Evolutionary conservation across 805 yeast species (phyloP).

Genomic region (Candida succiphila): DNA sequence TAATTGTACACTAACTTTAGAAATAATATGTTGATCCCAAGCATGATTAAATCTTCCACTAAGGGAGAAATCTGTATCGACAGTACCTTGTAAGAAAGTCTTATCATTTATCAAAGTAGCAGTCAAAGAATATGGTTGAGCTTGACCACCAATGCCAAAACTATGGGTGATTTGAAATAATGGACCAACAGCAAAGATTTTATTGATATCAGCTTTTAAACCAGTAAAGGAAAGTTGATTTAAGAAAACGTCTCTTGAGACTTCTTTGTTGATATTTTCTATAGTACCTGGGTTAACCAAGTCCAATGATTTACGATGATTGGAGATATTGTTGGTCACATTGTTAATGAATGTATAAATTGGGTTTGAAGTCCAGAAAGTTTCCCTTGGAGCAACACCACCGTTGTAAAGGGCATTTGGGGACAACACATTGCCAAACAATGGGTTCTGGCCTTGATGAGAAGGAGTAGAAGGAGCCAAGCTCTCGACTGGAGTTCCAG

Average conservation of each 20-base stretch:
- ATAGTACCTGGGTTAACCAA: slow-evolving; percentile 89
- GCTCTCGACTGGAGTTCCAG: no score
- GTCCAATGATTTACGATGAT: slow-evolving; percentile 74
- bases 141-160: slow-evolving; percentile 76
- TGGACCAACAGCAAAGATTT: slow-evolving; percentile 84
- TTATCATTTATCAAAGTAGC: slow-evolving; percentile 84
- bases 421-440: no score
- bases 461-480: no score
- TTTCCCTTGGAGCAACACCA: slow-evolving; percentile 37
- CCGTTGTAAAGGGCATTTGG: no score
- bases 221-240: slow-evolving; percentile 90
- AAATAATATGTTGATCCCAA: slow-evolving; percentile 69
- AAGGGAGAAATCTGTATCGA: slow-evolving; percentile 79
- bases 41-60: slow-evolving; percentile 87
- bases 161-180: slow-evolving; percentile 96
- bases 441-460: no score
- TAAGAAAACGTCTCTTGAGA: slow-evolving; percentile 84
- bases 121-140: slow-evolving; percentile 87
- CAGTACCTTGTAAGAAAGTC: slow-evolving; percentile 80
- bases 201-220: slow-evolving; percentile 90
- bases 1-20: slow-evolving; percentile 82
- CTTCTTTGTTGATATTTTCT: slow-evolving; percentile 91
- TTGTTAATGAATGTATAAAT: slow-evolving; percentile 70
- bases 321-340: slow-evolving; percentile 59
- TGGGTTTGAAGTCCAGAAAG: slow-evolving; percentile 78